Conservation (phyloP, 2,329 filamentous ascomycete genomes). For the Colletotrichum abscissum region DNA sequence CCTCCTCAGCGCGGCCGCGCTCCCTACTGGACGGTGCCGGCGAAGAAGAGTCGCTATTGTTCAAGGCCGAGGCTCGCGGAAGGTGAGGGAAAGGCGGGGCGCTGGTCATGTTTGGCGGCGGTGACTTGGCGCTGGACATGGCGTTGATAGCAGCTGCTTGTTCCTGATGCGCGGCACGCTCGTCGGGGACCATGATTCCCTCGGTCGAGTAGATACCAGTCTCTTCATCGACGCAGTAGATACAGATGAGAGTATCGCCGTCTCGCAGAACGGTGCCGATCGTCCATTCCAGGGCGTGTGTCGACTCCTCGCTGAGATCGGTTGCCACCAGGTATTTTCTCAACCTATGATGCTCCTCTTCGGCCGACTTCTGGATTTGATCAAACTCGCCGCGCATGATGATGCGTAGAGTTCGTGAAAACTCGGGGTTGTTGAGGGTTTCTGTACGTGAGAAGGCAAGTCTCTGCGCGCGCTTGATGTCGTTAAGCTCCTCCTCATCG, state of each 20-base stretch:
- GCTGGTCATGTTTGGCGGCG: constrained; percentile 38
- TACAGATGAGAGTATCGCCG: constrained; percentile 91
- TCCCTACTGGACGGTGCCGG: constrained; percentile 61
- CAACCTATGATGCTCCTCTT: constrained; percentile 81
- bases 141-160: constrained; percentile 78
- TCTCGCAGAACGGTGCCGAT: constrained; percentile 95
- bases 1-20: constrained; percentile 75
- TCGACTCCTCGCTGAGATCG: constrained; percentile 92
- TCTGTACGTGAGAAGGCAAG: constrained; percentile 84
- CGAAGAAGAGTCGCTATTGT: constrained; percentile 51
- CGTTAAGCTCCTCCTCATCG: constrained; percentile 83
- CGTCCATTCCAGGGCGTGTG: constrained; percentile 96
- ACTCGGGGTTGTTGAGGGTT: constrained; percentile 79
- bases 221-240: constrained; percentile 95
- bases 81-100: constrained; percentile 45
- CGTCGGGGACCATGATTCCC: constrained; percentile 73
- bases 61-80: constrained; percentile 47
- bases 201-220: constrained; percentile 63
- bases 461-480: constrained; percentile 89
- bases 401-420: constrained; percentile 86
- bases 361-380: constrained; percentile 79
- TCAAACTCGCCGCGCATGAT: constrained; percentile 90
- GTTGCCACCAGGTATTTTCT: constrained; percentile 96
- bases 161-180: constrained; percentile 79
- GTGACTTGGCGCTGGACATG: constrained; percentile 58